Base-by-base conservation (phyloP, 2,329 filamentous ascomycete species). In the Xylaria polymorpha region DNA sequence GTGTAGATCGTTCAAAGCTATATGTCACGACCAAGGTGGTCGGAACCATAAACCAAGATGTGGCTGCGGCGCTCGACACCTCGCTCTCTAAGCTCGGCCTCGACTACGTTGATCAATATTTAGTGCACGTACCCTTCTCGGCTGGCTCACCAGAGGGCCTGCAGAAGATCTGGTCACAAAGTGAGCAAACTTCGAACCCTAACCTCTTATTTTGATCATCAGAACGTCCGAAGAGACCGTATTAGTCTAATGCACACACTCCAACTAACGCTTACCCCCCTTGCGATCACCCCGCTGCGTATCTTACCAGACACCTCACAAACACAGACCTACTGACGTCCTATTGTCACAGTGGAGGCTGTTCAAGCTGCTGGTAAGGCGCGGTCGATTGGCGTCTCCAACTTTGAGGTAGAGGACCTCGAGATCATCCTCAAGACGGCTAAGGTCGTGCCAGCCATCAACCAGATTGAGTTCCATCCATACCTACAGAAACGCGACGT, bases 401-500 rank as follows among this genome's bases (percentile, higher is more conserved):
- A 94, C 82, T 94, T 91, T 74, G 75, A 86, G 37, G 80, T 84
- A 73, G 76, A 80, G 44, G 83, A 90, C 72, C 77, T 91, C 22
- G 85, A 89, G 76, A 74, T 80, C 4, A 75, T 90, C 48, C 80
- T 90, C 4, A 79, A 85, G 75, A 87, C 87, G 1, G 88, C 89
- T 61, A 87, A 86, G 73, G 79, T 91, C 67, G 77, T 82, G 1
- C 92, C 92, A 0, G 88, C 87, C 5, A 87, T 91, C 69, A 94
- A 94, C 81, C 92, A 94, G 83, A 91, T 94, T 75, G 92, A 94
- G 81, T 89, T 88, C 74, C 90, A 94, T 78, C 91, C 92, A 0
- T 92, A 92, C 76, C 82, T 91, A 53, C 90, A 91, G 79, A 89
- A 91, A 75, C 83, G 83, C 5, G 82, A 85, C 67, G 81, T 91